Evolutionary conservation across 192 early-diverging fungal species (phyloP), one percentile per base, ranked within the genome.

Genomic region (Entomortierella beljakovae): DNA sequence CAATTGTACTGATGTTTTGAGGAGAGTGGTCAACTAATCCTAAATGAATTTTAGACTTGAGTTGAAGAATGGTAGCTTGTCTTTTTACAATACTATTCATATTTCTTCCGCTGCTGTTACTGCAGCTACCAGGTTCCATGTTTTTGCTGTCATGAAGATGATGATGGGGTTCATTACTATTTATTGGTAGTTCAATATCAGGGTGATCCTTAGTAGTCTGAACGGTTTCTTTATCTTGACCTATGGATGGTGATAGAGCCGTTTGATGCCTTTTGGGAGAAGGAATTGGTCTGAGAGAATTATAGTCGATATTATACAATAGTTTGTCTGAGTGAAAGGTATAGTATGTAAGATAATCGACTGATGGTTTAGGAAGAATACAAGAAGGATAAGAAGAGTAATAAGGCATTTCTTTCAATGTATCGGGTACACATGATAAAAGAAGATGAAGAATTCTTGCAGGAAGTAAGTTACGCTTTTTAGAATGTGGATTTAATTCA

Each of bases 301-400:
- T 20, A 3, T 35, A 15, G 25, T 61, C 40, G 48, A 52, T 31
- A 20, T 43, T 43, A 26, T 37, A 23, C 9, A 70, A 38, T 3
- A 54, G 37, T n/a, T 42, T 70, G 15, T 70, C 68, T n/a, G 58
- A 71, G 23, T 63, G 69, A 18, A 42, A 59, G 6, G n/a, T 34
- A 26, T 71, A 71, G 16, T 57, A 34, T 0, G 69, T 33, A 4
- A 71, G 69, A 38, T 71, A 71, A 34, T 71, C 69, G n/a, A 63
- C 26, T 0, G 53, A 49, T 25, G 69, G 69, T 11, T 31, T 50
- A 9, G 29, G 22, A 15, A 58, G 40, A 11, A 59, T 40, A 15
- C 31, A 23, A 15, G 42, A 33, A 2, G 1, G 13, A 16, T 16
- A 23, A 28, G n/a, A 57, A 9, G 0, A 25, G 7, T 31, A 28